A percentile compares a stretch with the other conserved stretches of the same genome.
These are phyloP conservation scores for Ramaria rubella DNA, from an alignment of 768 basidiomycete species.

Conservation along the genomic window DNA sequence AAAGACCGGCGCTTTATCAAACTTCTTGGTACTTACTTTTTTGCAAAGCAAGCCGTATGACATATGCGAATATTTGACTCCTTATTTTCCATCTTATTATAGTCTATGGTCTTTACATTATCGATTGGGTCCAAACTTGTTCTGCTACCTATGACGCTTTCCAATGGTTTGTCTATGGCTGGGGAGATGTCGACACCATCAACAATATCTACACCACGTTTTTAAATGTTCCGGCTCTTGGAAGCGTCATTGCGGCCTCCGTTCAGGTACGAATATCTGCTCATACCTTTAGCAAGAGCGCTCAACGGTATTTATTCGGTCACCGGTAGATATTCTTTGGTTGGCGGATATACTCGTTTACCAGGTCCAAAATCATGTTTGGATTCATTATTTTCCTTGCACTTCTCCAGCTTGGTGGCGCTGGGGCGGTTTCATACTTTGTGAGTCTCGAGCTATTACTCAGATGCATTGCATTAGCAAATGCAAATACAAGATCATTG, in stretches of 20 bases:
- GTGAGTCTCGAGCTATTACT: constrained; percentile 10
- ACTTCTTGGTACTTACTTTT: constrained; percentile 8
- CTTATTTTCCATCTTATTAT: no score
- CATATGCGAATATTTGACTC: no score
- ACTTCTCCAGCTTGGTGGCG: constrained; percentile 14
- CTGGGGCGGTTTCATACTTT: constrained; percentile 12
- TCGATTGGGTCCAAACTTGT: constrained; percentile 19
- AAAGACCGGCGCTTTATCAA: constrained; percentile 14
- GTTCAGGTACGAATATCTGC: constrained; percentile 13
- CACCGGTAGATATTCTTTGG: constrained; percentile 14
- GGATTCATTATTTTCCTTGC: constrained; percentile 9
- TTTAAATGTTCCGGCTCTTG: constrained; percentile 17
- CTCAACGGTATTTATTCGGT: neutral
- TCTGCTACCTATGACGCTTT: constrained; percentile 18
- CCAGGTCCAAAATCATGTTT: constrained; percentile 9
- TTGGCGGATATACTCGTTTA: constrained; percentile 16
- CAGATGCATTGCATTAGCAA: neutral
- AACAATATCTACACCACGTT: constrained; percentile 10
- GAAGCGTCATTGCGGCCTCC: constrained; percentile 15
- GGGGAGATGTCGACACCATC: constrained; percentile 12
- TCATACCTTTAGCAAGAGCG: neutral
- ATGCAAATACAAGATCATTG: neutral
- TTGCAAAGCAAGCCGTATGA: no score
- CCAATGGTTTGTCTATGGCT: constrained; percentile 20
- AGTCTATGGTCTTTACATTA: constrained; percentile 16